phyloP scores from a whole-genome alignment of 2,329 filamentous ascomycete genomes.

The Penicillium sp. region DNA sequence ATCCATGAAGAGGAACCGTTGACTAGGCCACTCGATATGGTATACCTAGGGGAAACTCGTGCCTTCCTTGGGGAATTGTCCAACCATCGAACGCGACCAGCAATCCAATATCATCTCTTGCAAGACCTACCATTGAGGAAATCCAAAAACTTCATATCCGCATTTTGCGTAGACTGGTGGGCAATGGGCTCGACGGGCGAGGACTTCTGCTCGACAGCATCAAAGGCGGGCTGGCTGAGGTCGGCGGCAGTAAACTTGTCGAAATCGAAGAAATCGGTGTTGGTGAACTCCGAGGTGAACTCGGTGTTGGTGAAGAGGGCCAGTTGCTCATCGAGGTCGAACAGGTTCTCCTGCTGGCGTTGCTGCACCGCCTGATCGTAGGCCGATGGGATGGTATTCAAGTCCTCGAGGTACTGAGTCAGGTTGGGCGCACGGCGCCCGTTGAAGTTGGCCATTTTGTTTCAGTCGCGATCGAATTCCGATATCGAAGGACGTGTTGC shows the following conservation, averaged over 20 bases:
- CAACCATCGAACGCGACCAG: conserved; percentile 14
- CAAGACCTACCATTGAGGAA: conserved; percentile 46
- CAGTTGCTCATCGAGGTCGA: conserved; percentile 70
- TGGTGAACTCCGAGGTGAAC: conserved; percentile 63
- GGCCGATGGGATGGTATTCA: conserved; percentile 71
- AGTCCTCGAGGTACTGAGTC: conserved; percentile 82
- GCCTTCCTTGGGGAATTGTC: conserved; percentile 4
- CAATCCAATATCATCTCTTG: conserved; percentile 4
- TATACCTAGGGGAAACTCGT: conserved; percentile 6
- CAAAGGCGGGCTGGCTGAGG: conserved; percentile 36
- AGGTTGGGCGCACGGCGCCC: conserved; percentile 82
- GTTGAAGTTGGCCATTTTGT: conserved; percentile 70
- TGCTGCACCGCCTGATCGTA: conserved; percentile 63
- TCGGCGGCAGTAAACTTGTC: conserved; percentile 50
- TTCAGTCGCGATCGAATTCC: conserved; percentile 1
- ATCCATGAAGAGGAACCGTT: conserved; percentile 5
- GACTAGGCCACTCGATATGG: conserved; percentile 5
- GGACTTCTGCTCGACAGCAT: conserved; percentile 33
- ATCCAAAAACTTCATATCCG: conserved; percentile 44
- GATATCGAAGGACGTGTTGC: conserved; percentile 1
- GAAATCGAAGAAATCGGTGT: conserved; percentile 79
- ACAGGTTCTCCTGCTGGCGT: conserved; percentile 61
- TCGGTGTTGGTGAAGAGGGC: conserved; percentile 80
- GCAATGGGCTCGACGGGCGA: conserved; percentile 22
- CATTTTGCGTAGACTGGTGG: conserved; percentile 25